Conservation (phyloP, 371 early-diverging fungal genomes). For the Apophysomyces elegans region DNA sequence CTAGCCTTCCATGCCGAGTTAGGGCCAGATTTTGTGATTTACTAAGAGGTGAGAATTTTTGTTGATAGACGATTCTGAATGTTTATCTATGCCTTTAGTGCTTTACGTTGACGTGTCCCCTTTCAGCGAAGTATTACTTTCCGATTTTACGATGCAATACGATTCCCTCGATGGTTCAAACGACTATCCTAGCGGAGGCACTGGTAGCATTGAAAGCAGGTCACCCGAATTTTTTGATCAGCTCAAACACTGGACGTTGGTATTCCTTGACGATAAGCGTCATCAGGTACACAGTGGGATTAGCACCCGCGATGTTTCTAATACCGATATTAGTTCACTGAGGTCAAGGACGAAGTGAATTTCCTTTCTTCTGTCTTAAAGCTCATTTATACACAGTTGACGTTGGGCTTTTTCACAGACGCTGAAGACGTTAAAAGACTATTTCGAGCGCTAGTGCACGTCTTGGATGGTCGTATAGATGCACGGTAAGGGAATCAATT, state of each 20-base stretch:
- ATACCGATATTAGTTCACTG: constrained; percentile 23
- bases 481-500: constrained; percentile 24
- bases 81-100: constrained; percentile 16
- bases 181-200: constrained; percentile 33
- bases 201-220: constrained; percentile 21
- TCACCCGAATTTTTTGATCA: constrained; percentile 33
- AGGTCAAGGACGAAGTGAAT: constrained; percentile 26
- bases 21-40: constrained; percentile 48
- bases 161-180: constrained; percentile 21
- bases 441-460: constrained; percentile 40
- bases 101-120: constrained; percentile 31
- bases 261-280: constrained; percentile 29
- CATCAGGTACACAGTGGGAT: constrained; percentile 23
- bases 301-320: not conserved
- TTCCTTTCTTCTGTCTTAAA: constrained; percentile 39
- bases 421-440: constrained; percentile 32
- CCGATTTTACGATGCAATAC: constrained; percentile 38
- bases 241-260: constrained; percentile 32
- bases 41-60: constrained; percentile 37
- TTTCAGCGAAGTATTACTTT: constrained; percentile 30
- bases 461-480: constrained; percentile 53
- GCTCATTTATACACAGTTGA: constrained; percentile 38
- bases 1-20: constrained; percentile 37
- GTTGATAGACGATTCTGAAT: not conserved
- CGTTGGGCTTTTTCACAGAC: constrained; percentile 42